A percentile compares a stretch with the other conserved stretches of the same genome.
phyloP scores from a whole-genome alignment of 2,329 filamentous ascomycete species.

The Diaporthe sp. region DNA sequence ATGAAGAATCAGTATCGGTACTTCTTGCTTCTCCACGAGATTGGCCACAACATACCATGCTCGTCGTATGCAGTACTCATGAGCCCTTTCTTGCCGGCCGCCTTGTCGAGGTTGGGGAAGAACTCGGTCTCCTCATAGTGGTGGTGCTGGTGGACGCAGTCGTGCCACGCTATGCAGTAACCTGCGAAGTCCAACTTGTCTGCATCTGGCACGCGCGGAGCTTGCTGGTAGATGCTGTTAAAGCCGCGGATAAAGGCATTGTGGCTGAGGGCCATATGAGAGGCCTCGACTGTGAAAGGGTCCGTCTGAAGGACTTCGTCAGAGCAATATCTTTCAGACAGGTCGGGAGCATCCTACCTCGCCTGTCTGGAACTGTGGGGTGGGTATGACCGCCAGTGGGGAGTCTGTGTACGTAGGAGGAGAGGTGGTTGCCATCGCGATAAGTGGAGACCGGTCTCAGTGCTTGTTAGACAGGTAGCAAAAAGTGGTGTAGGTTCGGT shows the following conservation, averaged over 20 bases:
- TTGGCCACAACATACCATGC: background rate
- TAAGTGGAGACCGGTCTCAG: background rate
- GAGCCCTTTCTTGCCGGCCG: constrained; percentile 41
- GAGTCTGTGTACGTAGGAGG: constrained; percentile 43
- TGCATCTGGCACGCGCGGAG: constrained; percentile 32
- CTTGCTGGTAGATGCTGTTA: constrained; percentile 47
- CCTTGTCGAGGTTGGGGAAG: constrained; percentile 45
- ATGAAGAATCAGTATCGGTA: background rate
- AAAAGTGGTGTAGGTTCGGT: background rate
- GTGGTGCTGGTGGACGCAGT: constrained; percentile 44
- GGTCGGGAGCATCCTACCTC: constrained; percentile 47
- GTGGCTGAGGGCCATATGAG: constrained; percentile 45
- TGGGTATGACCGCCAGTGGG: constrained; percentile 42
- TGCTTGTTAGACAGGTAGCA: background rate
- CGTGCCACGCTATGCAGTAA: constrained; percentile 44
- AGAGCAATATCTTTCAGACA: constrained; percentile 38
- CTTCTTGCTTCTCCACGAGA: background rate
- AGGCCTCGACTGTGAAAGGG: constrained; percentile 45
- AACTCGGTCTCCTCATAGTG: constrained; percentile 45
- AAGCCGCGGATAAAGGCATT: constrained; percentile 46
- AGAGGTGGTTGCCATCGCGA: constrained; percentile 28
- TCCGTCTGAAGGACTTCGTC: constrained; percentile 37
- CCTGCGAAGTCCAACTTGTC: constrained; percentile 45
- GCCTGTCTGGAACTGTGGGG: constrained; percentile 51
- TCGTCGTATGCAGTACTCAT: constrained; percentile 40